Evolutionary conservation across 1,139 yeast species (phyloP).

Genomic region (Candida anutae): DNA sequence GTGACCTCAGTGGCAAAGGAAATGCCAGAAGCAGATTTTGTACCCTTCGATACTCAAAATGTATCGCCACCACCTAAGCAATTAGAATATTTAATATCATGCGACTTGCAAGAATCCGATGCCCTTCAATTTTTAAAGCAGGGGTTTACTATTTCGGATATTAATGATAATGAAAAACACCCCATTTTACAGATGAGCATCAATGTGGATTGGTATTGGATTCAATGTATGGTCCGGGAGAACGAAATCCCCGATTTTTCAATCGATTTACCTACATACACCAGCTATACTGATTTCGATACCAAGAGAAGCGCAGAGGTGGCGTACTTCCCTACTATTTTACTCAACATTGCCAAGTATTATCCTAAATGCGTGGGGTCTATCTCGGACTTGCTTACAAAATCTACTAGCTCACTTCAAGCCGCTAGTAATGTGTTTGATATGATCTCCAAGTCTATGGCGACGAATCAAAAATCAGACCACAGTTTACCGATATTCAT

Average conservation of each 20-base stretch:
- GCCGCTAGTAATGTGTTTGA: slow-evolving; percentile 8
- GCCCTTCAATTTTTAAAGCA: slow-evolving; percentile 34
- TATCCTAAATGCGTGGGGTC: slow-evolving; percentile 45
- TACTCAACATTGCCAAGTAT: slow-evolving; percentile 41
- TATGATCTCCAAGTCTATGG: no score
- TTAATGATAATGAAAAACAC: slow-evolving; percentile 15
- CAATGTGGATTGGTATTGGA: slow-evolving; percentile 16
- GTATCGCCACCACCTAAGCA: slow-evolving; percentile 48
- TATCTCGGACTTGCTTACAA: slow-evolving; percentile 40
- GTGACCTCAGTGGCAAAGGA: slow-evolving; percentile 18
- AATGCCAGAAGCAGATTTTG: slow-evolving; percentile 22
- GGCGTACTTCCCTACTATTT: slow-evolving; percentile 28
- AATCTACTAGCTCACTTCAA: slow-evolving; percentile 5
- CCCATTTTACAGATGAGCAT: slow-evolving; percentile 18
- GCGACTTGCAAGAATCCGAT: slow-evolving; percentile 36
- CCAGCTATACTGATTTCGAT: slow-evolving; percentile 12
- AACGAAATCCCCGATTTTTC: slow-evolving; percentile 11
- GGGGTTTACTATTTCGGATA: slow-evolving; percentile 13
- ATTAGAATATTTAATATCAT: slow-evolving; percentile 33
- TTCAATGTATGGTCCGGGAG: no score
- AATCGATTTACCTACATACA: slow-evolving; percentile 8
- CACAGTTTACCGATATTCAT: slow-evolving; percentile 5
- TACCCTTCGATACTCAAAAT: slow-evolving; percentile 39
- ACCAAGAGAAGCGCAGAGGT: slow-evolving; percentile 22
- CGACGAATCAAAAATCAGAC: slow-evolving; percentile 8